Percentiles rank a stretch among this genome's conserved stretches.
These are phyloP conservation scores for Parietichytrium sp. DNA, from an alignment of 108 stramenopile genomes.

Conservation along the genomic window DNA sequence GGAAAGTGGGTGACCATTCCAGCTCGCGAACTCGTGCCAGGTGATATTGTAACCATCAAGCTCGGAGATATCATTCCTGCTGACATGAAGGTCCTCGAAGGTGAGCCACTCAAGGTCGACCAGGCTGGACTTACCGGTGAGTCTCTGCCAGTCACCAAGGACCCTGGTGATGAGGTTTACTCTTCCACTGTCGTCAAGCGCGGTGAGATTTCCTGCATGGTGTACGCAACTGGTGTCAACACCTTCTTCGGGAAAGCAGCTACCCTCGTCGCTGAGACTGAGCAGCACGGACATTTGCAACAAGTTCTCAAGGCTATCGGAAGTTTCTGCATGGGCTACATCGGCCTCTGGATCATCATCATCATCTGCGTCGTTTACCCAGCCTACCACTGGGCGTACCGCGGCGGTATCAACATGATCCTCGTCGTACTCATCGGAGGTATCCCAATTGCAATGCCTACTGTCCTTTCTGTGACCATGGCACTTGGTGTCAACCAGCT, in stretches of 20 bases:
- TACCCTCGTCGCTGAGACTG: conserved; percentile 53
- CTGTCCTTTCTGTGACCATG: conserved; percentile 75
- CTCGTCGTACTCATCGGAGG: conserved; percentile 75
- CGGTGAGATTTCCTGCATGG: not conserved
- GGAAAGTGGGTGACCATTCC: conserved; percentile 51
- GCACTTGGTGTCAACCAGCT: conserved; percentile 75
- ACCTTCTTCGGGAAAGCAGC: conserved; percentile 50
- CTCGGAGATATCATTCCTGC: conserved; percentile 76
- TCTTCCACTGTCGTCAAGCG: conserved; percentile 5
- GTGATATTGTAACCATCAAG: conserved; percentile 72
- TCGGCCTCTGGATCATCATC: conserved; percentile 66
- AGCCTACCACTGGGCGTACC: conserved; percentile 54
- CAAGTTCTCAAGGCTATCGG: conserved; percentile 50
- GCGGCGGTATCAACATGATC: conserved; percentile 9
- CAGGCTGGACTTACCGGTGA: conserved; percentile 78
- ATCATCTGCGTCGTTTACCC: conserved; percentile 66
- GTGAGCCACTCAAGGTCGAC: conserved; percentile 69
- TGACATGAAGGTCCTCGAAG: conserved; percentile 69
- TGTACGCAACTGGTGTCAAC: conserved; percentile 6
- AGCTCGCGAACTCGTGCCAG: conserved; percentile 67
- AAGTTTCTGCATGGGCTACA: conserved; percentile 72
- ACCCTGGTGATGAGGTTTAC: conserved; percentile 44
- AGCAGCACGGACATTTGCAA: conserved; percentile 46
- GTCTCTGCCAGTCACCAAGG: conserved; percentile 68
- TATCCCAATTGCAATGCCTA: conserved; percentile 78